Evolutionary conservation across 2,329 filamentous ascomycete species (phyloP), one percentile per base, ranked within the genome.

Genomic region (Metarhizium sp.): DNA sequence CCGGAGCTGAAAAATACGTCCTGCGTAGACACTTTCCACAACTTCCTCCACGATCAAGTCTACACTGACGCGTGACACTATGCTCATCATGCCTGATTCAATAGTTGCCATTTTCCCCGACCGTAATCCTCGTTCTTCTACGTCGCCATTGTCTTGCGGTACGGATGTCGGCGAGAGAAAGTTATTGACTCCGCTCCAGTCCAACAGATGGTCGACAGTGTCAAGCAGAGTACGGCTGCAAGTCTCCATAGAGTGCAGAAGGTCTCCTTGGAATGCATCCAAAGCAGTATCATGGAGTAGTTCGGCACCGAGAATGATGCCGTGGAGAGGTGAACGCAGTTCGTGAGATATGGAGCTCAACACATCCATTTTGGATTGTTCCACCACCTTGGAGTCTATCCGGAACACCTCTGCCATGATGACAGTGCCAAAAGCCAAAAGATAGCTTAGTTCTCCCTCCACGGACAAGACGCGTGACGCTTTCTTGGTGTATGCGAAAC

Each of bases 311-410:
- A 79, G 75, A 0, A 85, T 67, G 36, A 85, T 77, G 2, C 82
- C 82, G 55, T 86, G 82, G 0, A 86, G 68, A 0, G 82, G 82
- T 2, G 78, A 82, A 4, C 82, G 73, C 14, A 86, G 67, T 62
- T 86, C 82, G 61, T 86, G 82, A 3, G 78, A 82, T 6, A 86
- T 75, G 1, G 78, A 83, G 0, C 79, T 78, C 7, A 86, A 74
- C 40, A 83, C 78, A 55, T 84, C 80, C 1, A 76, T 76, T 62
- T 83, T 83, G 36, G 78, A 76, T 53, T 70, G 75, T 38, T 76
- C 72, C 0, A 71, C 69, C 10, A 66, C 61, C 14, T 66, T 55
- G 0, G 68, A 61, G 11, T 73, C 65, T 4, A 80, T 58, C 2
- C 77, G 71, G 0, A 77, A 73, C 0, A 85, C 69, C 54, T 85